A percentile compares a stretch with the other conserved stretches of the same genome.
Evolutionary conservation across 345 rosid species (phyloP).

Genomic region (Corymbia maculata): DNA sequence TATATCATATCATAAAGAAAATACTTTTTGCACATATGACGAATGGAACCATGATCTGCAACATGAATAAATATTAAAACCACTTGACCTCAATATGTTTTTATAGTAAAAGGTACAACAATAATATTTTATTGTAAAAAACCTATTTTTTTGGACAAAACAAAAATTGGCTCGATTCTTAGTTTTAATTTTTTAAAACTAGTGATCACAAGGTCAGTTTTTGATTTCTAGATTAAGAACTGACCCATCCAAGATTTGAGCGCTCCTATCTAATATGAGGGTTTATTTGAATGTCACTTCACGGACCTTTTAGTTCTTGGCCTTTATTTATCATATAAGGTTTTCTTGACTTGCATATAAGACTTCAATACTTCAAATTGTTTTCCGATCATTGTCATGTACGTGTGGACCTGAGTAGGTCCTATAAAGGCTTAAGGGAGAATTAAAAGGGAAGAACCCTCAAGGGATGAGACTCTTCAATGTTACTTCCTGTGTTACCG

Average conservation of each 20-base stretch:
- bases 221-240: background rate
- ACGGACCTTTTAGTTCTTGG: background rate
- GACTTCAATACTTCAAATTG: background rate
- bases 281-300: background rate
- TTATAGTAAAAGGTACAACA: background rate
- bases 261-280: background rate
- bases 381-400: background rate
- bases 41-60: background rate
- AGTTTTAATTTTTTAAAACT: accelerated
- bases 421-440: no score
- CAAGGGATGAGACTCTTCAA: no score
- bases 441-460: no score
- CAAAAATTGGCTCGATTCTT: background rate
- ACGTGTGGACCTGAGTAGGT: no score
- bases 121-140: background rate
- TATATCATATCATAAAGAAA: background rate
- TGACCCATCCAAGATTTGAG: no score
- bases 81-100: accelerated
- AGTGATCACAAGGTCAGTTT: background rate
- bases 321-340: background rate
- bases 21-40: background rate
- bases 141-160: background rate
- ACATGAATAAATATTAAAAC: background rate
- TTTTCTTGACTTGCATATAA: background rate
- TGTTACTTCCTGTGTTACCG: no score